Percentiles rank a stretch among this genome's conserved stretches.
Conservation (phyloP, 768 basidiomycete species). For the Pulveroboletus sp. region DNA sequence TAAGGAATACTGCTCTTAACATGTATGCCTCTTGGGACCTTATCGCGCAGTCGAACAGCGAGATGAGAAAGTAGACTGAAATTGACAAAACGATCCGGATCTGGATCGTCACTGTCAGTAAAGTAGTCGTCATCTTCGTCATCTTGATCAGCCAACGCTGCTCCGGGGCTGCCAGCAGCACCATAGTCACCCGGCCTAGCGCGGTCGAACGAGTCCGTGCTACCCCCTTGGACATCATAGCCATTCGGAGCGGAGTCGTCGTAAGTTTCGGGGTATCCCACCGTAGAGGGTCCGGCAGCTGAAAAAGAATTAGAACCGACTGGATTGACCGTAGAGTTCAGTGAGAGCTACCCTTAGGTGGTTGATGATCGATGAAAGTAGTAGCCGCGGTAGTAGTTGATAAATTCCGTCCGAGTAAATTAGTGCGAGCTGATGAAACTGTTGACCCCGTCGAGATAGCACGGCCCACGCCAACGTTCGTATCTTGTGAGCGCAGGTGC, state of each 20-base stretch:
- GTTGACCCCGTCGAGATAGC: constrained; percentile 29
- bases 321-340: constrained; percentile 14
- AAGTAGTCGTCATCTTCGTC: constrained; percentile 31
- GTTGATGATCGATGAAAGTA: constrained; percentile 15
- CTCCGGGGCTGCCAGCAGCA: constrained; percentile 13
- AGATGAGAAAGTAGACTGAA: constrained; percentile 84
- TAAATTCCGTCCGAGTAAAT: constrained; percentile 20
- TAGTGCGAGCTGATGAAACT: constrained; percentile 23
- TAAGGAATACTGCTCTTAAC: constrained; percentile 93
- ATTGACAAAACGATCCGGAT: constrained; percentile 78
- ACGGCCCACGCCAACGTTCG: constrained; percentile 19
- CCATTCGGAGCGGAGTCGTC: constrained; percentile 16
- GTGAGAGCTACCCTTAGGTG: constrained; percentile 14
- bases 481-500: constrained; percentile 8
- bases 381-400: constrained; percentile 27
- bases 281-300: constrained; percentile 22
- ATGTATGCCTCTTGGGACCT: constrained; percentile 81
- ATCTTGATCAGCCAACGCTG: constrained; percentile 20
- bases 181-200: constrained; percentile 17
- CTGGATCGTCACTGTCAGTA: constrained; percentile 54
- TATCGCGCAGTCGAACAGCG: constrained; percentile 84
- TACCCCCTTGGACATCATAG: constrained; percentile 13
- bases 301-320: constrained; percentile 17
- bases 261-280: constrained; percentile 13
- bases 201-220: constrained; percentile 26